phyloP scores from a whole-genome alignment of 2,329 filamentous ascomycete species.

The Pyrenophora graminea region DNA sequence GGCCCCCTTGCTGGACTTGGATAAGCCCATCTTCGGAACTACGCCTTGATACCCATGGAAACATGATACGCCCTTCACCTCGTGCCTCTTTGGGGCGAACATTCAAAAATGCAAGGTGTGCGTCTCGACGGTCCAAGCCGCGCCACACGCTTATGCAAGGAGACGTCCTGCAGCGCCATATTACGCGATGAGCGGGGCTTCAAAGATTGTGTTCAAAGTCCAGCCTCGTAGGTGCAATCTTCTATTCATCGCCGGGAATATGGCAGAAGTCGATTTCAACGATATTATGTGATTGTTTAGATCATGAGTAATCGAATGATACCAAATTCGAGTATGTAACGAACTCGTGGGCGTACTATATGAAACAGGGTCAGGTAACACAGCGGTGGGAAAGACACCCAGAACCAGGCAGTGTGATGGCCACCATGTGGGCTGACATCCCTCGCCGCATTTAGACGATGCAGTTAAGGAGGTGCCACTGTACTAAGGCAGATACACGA shows the following conservation, averaged over 20 bases:
- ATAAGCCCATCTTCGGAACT: no score
- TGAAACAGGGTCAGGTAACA: not conserved
- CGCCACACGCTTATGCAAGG: constrained; percentile 11
- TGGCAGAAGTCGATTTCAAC: not conserved
- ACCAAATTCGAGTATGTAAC: not conserved
- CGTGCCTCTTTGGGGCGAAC: not conserved
- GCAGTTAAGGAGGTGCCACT: no score
- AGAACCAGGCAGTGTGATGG: not conserved
- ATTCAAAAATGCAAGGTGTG: not conserved
- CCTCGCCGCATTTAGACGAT: no score
- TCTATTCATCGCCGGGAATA: no score
- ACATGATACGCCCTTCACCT: no score
- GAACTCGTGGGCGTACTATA: not conserved
- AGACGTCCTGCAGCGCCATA: not conserved
- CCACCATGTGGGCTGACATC: no score
- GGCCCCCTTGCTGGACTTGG: no score
- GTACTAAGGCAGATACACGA: no score
- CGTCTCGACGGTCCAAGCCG: not conserved
- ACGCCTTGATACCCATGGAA: no score
- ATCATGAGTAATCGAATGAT: not conserved
- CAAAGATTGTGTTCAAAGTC: not conserved
- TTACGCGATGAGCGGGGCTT: not conserved
- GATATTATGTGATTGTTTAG: not conserved
- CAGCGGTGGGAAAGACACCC: not conserved
- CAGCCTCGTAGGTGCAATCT: not conserved